Evolutionary conservation across 2,329 filamentous ascomycete species (phyloP).

Genomic region (Cercospora sesami): DNA sequence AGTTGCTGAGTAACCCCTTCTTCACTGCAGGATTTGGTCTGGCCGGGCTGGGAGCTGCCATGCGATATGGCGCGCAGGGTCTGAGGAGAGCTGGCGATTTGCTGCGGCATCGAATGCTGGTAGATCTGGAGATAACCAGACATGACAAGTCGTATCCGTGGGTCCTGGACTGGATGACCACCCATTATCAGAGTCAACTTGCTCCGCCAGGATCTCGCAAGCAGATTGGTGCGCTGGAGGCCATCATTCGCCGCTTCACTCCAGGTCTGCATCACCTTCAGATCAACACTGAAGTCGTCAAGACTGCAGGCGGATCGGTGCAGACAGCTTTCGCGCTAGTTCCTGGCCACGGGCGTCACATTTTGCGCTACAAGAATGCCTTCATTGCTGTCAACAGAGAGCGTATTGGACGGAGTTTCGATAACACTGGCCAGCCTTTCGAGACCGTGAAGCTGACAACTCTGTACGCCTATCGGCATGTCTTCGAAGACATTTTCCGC

Average conservation of each 20-base stretch:
- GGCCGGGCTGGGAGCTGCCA: constrained; percentile 78
- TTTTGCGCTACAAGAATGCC: constrained; percentile 81
- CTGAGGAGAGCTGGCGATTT: constrained; percentile 70
- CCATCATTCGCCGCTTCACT: constrained; percentile 58
- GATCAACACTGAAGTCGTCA: constrained; percentile 63
- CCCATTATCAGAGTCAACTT: constrained; percentile 46
- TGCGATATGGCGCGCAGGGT: constrained; percentile 78
- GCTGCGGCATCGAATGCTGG: constrained; percentile 79
- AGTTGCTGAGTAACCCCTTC: constrained; percentile 54
- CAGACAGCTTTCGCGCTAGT: constrained; percentile 84
- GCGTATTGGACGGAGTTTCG: constrained; percentile 74
- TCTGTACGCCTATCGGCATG: constrained; percentile 80
- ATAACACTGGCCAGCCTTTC: constrained; percentile 84
- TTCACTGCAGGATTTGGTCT: constrained; percentile 75
- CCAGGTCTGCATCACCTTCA: constrained; percentile 64
- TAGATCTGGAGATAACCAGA: constrained; percentile 93
- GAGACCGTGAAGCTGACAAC: constrained; percentile 92
- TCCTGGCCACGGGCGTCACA: constrained; percentile 84
- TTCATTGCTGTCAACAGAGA: constrained; percentile 86
- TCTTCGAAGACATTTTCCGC: constrained; percentile 86
- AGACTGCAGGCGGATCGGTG: constrained; percentile 65
- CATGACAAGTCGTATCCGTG: constrained; percentile 91
- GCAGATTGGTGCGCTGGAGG: constrained; percentile 50
- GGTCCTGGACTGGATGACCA: constrained; percentile 92
- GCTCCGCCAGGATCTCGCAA: constrained; percentile 40